Base-by-base conservation (phyloP, 2,329 filamentous ascomycete genomes). In the Blastomyces parvus region DNA sequence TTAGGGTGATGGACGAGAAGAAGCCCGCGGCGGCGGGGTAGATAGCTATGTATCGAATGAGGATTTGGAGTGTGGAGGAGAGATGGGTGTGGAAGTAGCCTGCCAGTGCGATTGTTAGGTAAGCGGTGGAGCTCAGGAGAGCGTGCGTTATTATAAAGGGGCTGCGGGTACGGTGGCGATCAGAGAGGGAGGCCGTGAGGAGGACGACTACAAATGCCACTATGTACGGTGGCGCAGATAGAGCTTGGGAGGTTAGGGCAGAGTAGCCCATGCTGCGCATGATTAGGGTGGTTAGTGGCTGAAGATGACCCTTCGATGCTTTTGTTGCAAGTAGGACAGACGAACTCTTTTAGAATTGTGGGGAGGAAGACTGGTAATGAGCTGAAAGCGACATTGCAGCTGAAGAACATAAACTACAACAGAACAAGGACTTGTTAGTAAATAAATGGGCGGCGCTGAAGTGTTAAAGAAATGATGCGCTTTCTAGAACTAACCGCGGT, bases 291-390 rank as follows among this genome's bases (percentile, higher is more conserved):
- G 46, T 65, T 60, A 64, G 61, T 63, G 56, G 30, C 33, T 22
- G 25, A 13, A 27, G 9, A 14, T 7, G 9, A 14, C 7, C 46
- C 62, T 68, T 72, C n/a, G 7, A 61, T 33, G 38, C 9, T n/a
- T 14, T 4, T 22, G 2, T 5, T 22, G 58, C 17, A 38, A 48
- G 55, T 33, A 19, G 14, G n/a, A 46, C 1, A 40, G 52, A 69
- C 74, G 63, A 69, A 80, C 71, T 87, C 84, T 64, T 81, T 79
- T 57, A 95, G 82, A 66, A 95, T 90, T 30, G 88, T 91, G 44
- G 91, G 91, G 2, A 96, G 82, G 73, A 96, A 96, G 59, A 94
- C 89, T 2, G 91, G 91, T 72, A 96, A 86, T 27, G 89, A 93
- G 70, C 86, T 87, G 78, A 96, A 96, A 14, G 91, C 88, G 73